phyloP scores from a whole-genome alignment of 768 basidiomycete genomes.

The Tubosaeta sp. region DNA sequence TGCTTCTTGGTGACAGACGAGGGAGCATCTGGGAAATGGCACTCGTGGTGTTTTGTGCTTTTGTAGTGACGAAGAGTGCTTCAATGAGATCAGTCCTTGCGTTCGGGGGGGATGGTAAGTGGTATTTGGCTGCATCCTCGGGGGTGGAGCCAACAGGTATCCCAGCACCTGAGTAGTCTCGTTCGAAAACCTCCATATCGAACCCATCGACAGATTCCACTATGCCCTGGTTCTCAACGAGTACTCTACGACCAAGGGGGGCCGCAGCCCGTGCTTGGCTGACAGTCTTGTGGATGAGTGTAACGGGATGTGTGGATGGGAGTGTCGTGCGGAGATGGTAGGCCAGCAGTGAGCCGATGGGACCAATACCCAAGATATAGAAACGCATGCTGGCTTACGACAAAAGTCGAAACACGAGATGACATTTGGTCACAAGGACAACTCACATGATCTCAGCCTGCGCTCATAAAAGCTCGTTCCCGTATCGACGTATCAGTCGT shows the following conservation, averaged over 20 bases:
- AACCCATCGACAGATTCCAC: slow-evolving; percentile 42
- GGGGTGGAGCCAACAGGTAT: slow-evolving; percentile 15
- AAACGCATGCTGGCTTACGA: slow-evolving; percentile 40
- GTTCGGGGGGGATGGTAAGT: slow-evolving; percentile 12
- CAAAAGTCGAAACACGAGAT: neutral
- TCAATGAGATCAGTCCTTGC: slow-evolving; percentile 45
- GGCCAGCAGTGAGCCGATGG: slow-evolving; percentile 79
- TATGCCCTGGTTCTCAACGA: slow-evolving; percentile 49
- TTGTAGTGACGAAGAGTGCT: slow-evolving; percentile 79
- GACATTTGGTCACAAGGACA: slow-evolving; percentile 5
- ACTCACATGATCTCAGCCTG: slow-evolving; percentile 11
- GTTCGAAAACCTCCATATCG: slow-evolving; percentile 46
- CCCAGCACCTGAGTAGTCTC: slow-evolving; percentile 19
- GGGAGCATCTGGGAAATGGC: slow-evolving; percentile 57
- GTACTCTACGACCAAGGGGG: slow-evolving; percentile 35
- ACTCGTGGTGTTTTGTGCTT: slow-evolving; percentile 60
- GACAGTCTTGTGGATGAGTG: slow-evolving; percentile 61
- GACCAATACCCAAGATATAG: slow-evolving; percentile 75
- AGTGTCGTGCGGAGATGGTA: slow-evolving; percentile 69
- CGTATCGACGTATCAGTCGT: slow-evolving; percentile 12
- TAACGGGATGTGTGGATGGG: slow-evolving; percentile 48
- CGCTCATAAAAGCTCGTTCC: neutral
- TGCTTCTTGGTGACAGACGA: slow-evolving; percentile 62
- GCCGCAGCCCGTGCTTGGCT: slow-evolving; percentile 35
- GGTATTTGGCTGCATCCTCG: slow-evolving; percentile 9